Base-by-base conservation (phyloP, 257 asterid genomes). In the Forsythia suspensa region DNA sequence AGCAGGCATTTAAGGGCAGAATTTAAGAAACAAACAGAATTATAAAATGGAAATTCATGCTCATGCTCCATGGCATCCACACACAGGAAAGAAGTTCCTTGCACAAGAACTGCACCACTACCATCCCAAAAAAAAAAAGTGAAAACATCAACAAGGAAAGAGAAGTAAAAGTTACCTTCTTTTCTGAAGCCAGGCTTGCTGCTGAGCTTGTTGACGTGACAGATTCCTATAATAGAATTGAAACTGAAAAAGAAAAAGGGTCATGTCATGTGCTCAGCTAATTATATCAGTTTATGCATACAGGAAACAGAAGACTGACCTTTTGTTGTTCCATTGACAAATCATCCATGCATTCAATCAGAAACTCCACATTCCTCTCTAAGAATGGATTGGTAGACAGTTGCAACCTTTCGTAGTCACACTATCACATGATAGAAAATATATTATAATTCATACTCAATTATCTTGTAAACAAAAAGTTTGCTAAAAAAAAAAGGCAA, bases 281-380 rank as follows among this genome's bases (percentile, higher is more conserved):
- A 67, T 39, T 29, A 84, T 61, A 48, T 36, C 13, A 41, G 73
- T 48, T 51, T 11, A 63, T 51, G 82, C 79, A 5, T 29, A 79
- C 72, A 36, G 36, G 40, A 78, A n/a, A 61, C 16, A 40, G 76
- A 57, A 44, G 72, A 46, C 90, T 36, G 70, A 93, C 99, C 96
- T 94, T 92, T 43, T 94, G 98, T 73, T 96, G 99, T 78, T 96
- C 98, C 96, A 85, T 89, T 34, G 97, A 90, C 85, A 94, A 89
- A 85, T 96, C 97, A 88, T 96, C 99, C 99, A 96, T 94, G 87
- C 99, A 96, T 80, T 92, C 99, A 80, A 90, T 88, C 78, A 96
- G 86, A 88, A 96, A 94, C 85, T 96, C 99, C 71, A 94, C 85
- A 83, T 94, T 96, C 82, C 99, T 91, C 88, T 92, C 99, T 68